Base-by-base conservation (phyloP, 129 eudicot species). In the Flaveria trinervia region DNA sequence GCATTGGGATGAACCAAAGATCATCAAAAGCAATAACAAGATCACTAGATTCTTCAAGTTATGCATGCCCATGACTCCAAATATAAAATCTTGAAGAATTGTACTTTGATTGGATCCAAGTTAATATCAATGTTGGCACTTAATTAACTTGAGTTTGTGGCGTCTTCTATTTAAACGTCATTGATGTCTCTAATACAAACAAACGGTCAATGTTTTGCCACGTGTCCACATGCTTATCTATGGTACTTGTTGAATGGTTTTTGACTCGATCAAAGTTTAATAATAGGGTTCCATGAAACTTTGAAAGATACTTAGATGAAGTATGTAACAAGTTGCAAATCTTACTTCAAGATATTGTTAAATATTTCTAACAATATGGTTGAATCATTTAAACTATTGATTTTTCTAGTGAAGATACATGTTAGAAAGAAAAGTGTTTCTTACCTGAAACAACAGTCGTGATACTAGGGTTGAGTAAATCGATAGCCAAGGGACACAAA, bases 11-110 rank as follows among this genome's bases (percentile, higher is more conserved):
- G 75, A 74, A 68, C 56, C 64, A 28, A 80, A 56, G 28, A 80
- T 74, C 62, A 67, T 67, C 15, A 80, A 55, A 74, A 80, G 56
- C 71, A 74, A 67, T 48, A 80, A 45, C 56, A 80, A 74, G 71
- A 66, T 67, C 8, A 50, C 62, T 41, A 80, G 20, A 56, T 66
- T 68, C 79, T 68, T 80, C 26, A 67, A 18, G n/a, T 46, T 74
- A 68, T 66, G 46, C 64, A 80, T 65, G 48, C 68, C 70, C 69
- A 51, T 73, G 33, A 65, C 39, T 73, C 17, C 30, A 20, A 73
- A 43, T 50, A 64, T 39, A 7, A 39, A 72, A 3, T 71, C 16
- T 33, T 72, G n/a, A 65, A 23, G 60, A 25, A 41, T 52, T 43
- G 75, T 25, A 46, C 22, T 80, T 67, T 50, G 28, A 33, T 61